A percentile compares a stretch with the other conserved stretches of the same genome.
These are phyloP conservation scores for Barnettozyma siamensis DNA, from an alignment of 805 yeast genomes.

Conservation along the genomic window DNA sequence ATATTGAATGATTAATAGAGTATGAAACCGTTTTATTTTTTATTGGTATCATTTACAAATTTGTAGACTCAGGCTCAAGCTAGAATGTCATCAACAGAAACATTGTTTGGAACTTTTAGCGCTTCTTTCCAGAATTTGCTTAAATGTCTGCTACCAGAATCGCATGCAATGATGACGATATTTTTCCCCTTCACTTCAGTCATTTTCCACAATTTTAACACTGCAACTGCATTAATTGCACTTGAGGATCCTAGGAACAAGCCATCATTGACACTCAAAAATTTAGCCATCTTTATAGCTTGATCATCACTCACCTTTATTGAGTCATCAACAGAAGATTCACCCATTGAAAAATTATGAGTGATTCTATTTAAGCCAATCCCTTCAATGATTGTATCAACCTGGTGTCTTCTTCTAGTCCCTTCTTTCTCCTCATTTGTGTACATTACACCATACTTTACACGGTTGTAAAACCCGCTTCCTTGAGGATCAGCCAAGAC, in stretches of 20 bases:
- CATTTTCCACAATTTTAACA: slow-evolving; percentile 50
- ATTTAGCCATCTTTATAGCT: slow-evolving; percentile 86
- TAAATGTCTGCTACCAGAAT: slow-evolving; percentile 84
- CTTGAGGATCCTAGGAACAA: slow-evolving; percentile 87
- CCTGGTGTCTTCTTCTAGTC: slow-evolving; percentile 90
- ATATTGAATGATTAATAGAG: too few relatives aligned
- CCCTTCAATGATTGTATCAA: slow-evolving; percentile 91
- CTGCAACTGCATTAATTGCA: slow-evolving; percentile 93
- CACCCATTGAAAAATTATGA: slow-evolving; percentile 70
- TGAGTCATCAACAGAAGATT: slow-evolving; percentile 67
- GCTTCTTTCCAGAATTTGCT: slow-evolving; percentile 90
- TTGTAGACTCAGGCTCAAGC: too few relatives aligned
- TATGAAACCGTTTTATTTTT: too few relatives aligned
- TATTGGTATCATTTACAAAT: too few relatives aligned
- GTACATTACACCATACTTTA: slow-evolving; percentile 91
- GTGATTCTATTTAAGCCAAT: slow-evolving; percentile 88
- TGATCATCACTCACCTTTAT: slow-evolving; percentile 73
- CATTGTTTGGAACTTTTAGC: slow-evolving; percentile 26
- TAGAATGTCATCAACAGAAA: slow-evolving; percentile 32
- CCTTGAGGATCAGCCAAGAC: slow-evolving; percentile 95
- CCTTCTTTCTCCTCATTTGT: slow-evolving; percentile 88
- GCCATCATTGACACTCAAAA: slow-evolving; percentile 76
- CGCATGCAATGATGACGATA: slow-evolving; percentile 85
- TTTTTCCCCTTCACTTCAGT: slow-evolving; percentile 47
- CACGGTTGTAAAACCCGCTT: slow-evolving; percentile 79